Conservation (phyloP, 352 stramenopile genomes). For the Pythium graminicola region DNA sequence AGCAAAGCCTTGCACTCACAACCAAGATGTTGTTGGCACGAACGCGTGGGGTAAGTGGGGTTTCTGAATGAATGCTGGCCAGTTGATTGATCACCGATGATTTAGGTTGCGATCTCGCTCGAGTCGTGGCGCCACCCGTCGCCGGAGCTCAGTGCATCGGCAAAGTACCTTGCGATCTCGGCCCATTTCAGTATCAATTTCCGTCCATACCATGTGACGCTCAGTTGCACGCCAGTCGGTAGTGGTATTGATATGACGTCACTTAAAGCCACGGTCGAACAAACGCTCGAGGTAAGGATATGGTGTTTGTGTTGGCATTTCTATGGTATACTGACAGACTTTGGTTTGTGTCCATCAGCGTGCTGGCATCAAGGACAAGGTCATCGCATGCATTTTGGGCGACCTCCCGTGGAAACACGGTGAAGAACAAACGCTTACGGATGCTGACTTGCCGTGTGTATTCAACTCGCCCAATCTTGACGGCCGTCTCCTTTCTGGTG, state of each 20-base stretch:
- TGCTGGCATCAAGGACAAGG: conserved; percentile 67
- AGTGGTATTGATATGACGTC: conserved; percentile 33
- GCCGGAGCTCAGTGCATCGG: conserved; percentile 23
- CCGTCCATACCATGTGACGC: conserved; percentile 49
- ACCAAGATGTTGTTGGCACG: conserved; percentile 57
- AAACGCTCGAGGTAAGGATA: conserved; percentile 41
- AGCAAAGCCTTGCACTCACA: conserved; percentile 63
- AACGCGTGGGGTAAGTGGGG: conserved; percentile 37
- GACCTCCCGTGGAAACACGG: conserved; percentile 35
- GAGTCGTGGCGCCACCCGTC: conserved; percentile 56
- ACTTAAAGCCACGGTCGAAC: conserved; percentile 44
- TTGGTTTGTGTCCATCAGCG: conserved; percentile 11
- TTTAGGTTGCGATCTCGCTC: conserved; percentile 52
- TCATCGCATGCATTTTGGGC: conserved; percentile 55
- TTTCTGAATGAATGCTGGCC: neutral
- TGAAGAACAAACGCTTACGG: conserved; percentile 22
- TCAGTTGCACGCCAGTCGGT: conserved; percentile 46
- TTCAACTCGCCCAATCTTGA: conserved; percentile 58
- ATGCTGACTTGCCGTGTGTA: conserved; percentile 43
- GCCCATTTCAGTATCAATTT: conserved; percentile 79
- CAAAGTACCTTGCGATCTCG: conserved; percentile 59
- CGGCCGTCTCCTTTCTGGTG: conserved; percentile 29
- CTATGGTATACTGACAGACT: neutral
- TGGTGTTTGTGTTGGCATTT: neutral
- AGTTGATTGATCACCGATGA: neutral